Evolutionary conservation across 352 stramenopile species (phyloP), one percentile per base, ranked within the genome.

Genomic region (Peronospora belbahrii): DNA sequence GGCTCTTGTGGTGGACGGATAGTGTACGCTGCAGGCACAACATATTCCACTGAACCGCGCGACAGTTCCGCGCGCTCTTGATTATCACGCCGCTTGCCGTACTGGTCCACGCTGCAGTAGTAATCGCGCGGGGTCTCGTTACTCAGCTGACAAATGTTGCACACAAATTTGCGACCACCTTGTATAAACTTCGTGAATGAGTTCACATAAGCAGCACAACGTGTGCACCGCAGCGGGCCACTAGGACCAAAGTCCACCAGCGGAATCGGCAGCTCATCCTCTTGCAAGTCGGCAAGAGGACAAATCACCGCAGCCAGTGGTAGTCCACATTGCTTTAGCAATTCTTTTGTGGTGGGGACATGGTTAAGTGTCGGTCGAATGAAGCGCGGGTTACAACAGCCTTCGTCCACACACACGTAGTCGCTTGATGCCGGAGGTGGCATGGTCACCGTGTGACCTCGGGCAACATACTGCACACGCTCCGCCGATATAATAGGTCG

Each of bases 161-260:
- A 95, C 19, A 88, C 74, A 51, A 92, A 95, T 52, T 87, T 86
- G 51, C 74, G 72, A 1, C 79, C 83, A 37, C 67, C 76, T 47
- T 94, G 70, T 36, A 88, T 85, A 56, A 90, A 95, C 52, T 85
- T 86, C 22, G 77, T 91, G 50, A 88, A 95, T 22, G 70, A 85
- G 52, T 92, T 95, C 19, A 95, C 79, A 59, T 94, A 95, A 32
- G 77, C 83, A 35, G 65, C 64, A 67, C 85, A 95, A 2, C 82
- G 75, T 13, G 73, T 87, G 67, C 85, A 95, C 33, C 85, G 76
- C 17, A 92, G 63, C 6, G 85, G 85, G 1, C 85, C 85, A 0
- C 42, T 82, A 13, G 71, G 64, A 2, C 85, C 84, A 63, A 94
- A 93, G 52, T 95, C 85, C 35, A 95, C 84, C 1, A 94, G 50